Evolutionary conservation across 1,284 basidiomycete genomes (phyloP), one percentile per base, ranked within the genome.

Genomic region (Golubevia pallescens): DNA sequence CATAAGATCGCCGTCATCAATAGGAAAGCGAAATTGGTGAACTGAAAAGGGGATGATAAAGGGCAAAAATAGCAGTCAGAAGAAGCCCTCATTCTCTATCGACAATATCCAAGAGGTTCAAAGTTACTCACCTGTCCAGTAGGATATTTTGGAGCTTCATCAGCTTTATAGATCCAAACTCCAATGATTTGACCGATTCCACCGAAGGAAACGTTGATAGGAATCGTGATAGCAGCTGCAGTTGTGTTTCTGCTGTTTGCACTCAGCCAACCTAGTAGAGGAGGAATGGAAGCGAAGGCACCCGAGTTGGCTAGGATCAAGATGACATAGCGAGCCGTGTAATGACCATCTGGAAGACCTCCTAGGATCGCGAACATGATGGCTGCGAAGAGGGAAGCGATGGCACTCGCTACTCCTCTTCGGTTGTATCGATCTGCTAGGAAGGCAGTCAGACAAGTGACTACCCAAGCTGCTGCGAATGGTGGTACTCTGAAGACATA

Each of bases 181-280:
- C 55, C 55, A 34, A 57, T 34, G 32, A 57, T 57, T n/a, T 57
- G 55, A 24, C 55, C 55, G 55, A 57, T 57, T 24, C 55, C 55
- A 57, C 55, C 55, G n/a, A 57, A 57, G 32, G 13, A 14, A n/a
- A 7, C 55, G n/a, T 57, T 57, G 13, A 57, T 13, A 14, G 55
- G 55, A n/a, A 57, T 57, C 14, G 55, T 34, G 23, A 57, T 24
- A 24, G 55, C 32, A 57, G 55, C 55, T 14, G 55, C 55, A 13
- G 5, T 57, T 14, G 55, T 57, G 10, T n/a, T n/a, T 34, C 55
- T 57, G 10, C 13, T n/a, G n/a, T 57, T 57, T 34, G 55, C 10
- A 24, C 13, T 1, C 23, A 57, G n/a, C 55, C 55, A 57, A 34
- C 55, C 55, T 24, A 57, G n/a, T 13, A 57, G 55, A 13, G 55